These are phyloP conservation scores for Russula sp. DNA, from an alignment of 768 basidiomycete species.

Conservation along the genomic window DNA sequence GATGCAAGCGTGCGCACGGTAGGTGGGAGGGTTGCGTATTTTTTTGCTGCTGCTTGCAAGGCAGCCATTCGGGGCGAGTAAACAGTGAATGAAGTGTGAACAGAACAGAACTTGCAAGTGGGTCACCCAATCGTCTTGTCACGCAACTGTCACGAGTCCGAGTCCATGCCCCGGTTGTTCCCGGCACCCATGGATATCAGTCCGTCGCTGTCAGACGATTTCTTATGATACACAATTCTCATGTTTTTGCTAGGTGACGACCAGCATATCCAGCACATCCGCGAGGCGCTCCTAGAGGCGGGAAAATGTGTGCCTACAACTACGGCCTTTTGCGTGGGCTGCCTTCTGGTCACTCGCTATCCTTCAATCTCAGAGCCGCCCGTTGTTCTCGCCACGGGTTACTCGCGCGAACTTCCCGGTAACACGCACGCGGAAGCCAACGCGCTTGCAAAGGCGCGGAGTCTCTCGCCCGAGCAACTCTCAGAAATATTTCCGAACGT, in stretches of 20 bases:
- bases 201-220: background rate
- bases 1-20: slow-evolving; percentile 72
- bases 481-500: slow-evolving; percentile 36
- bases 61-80: slow-evolving; percentile 30
- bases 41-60: slow-evolving; percentile 69
- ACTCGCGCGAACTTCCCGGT: slow-evolving; percentile 84
- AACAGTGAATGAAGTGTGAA: too few species aligned
- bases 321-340: slow-evolving; percentile 90
- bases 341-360: slow-evolving; percentile 52
- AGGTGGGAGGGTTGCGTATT: slow-evolving; percentile 73
- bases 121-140: background rate
- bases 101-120: background rate
- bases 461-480: slow-evolving; percentile 40
- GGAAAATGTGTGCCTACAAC: slow-evolving; percentile 57
- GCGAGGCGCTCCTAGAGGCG: slow-evolving; percentile 63
- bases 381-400: slow-evolving; percentile 67
- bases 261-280: slow-evolving; percentile 41
- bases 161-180: background rate
- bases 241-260: background rate
- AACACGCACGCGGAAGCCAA: slow-evolving; percentile 98
- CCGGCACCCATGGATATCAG: slow-evolving; percentile 4
- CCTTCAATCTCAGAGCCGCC: slow-evolving; percentile 35
- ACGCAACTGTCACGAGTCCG: background rate
- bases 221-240: background rate
- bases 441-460: slow-evolving; percentile 64